A percentile compares a stretch with the other conserved stretches of the same genome.
Conservation (phyloP, 2,329 filamentous ascomycete species). For the Neofusicoccum kwambonambiense region DNA sequence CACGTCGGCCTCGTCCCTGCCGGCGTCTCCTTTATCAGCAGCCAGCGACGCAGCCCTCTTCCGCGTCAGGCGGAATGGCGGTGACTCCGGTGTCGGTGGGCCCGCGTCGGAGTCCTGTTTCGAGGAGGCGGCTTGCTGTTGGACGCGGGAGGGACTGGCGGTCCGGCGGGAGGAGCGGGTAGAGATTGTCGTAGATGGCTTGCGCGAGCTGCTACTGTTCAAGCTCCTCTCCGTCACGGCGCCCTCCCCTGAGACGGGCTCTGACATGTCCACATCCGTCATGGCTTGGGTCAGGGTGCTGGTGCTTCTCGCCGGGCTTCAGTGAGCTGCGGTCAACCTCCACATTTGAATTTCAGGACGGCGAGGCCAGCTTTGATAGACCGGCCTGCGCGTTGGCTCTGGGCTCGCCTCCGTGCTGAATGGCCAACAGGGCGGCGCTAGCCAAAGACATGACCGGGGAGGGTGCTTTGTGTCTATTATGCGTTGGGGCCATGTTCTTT, state of each 20-base stretch:
- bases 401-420: conserved; percentile 1
- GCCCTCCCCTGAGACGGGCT: conserved; percentile 22
- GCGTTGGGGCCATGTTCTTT: conserved; percentile 27
- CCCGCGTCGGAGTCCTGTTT: conserved; percentile 15
- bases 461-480: conserved; percentile 37
- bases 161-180: conserved; percentile 22
- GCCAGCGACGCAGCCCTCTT: conserved; percentile 29
- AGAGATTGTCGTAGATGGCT: conserved; percentile 30
- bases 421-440: conserved; percentile 18
- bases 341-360: background rate
- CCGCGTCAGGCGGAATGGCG: conserved; percentile 24
- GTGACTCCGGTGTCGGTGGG: conserved; percentile 20
- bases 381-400: background rate
- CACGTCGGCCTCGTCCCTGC: background rate
- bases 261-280: conserved; percentile 9
- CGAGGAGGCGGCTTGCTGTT: background rate
- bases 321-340: background rate
- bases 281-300: background rate
- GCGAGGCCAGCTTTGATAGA: conserved; percentile 14
- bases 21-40: conserved; percentile 23
- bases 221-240: conserved; percentile 20
- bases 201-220: conserved; percentile 25
- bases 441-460: conserved; percentile 16
- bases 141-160: conserved; percentile 12
- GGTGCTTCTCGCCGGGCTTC: background rate